phyloP scores from a whole-genome alignment of 768 basidiomycete genomes.

The Leccinum incarnatum region DNA sequence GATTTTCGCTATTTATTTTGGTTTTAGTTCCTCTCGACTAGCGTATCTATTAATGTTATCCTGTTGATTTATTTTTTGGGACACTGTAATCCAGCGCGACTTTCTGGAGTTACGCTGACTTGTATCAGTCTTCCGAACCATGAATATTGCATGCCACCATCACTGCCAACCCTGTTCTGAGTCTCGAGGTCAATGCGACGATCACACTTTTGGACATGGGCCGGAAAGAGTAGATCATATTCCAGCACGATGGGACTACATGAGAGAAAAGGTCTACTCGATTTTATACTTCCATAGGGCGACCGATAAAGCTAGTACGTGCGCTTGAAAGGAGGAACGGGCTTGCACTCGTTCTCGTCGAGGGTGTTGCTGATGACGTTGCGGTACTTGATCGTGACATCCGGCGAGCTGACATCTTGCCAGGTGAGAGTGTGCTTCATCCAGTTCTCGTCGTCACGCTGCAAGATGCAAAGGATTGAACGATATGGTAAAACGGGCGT shows the following conservation, averaged over 20 bases:
- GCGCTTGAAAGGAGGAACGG: constrained; percentile 97
- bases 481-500: neutral
- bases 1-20: neutral
- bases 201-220: neutral
- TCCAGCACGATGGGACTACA: constrained; percentile 11
- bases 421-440: constrained; percentile 97
- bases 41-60: neutral
- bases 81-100: neutral
- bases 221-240: constrained; percentile 9
- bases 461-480: neutral
- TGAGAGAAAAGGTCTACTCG: constrained; percentile 1
- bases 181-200: neutral
- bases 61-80: neutral
- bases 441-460: constrained; percentile 93
- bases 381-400: constrained; percentile 90
- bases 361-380: constrained; percentile 80
- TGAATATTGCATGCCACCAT: neutral
- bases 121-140: too few relatives aligned
- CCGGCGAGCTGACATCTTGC: constrained; percentile 71
- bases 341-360: constrained; percentile 95
- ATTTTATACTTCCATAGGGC: constrained; percentile 1
- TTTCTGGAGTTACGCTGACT: neutral
- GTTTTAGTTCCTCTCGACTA: neutral
- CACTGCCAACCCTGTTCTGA: neutral
- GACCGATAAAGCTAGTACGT: constrained; percentile 56